phyloP scores from a whole-genome alignment of 495 filamentous ascomycete genomes.

The Penicillium cosmopolitanum region DNA sequence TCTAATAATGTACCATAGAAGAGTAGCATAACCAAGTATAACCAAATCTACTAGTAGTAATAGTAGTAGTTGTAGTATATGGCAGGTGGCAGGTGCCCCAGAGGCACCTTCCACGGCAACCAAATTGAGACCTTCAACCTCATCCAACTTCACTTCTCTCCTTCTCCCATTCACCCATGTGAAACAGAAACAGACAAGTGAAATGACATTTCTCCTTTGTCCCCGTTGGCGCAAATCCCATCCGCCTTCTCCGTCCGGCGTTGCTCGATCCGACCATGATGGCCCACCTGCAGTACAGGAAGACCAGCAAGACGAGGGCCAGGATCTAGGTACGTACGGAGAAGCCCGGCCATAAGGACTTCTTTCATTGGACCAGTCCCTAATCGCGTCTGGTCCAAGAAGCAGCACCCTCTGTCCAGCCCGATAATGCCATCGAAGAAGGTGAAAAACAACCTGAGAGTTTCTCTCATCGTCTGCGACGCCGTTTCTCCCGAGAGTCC shows the following conservation, averaged over 20 bases:
- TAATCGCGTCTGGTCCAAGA: background rate
- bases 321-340: conserved; percentile 12
- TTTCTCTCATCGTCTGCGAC: conserved; percentile 39
- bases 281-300: background rate
- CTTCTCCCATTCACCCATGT: background rate
- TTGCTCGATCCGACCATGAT: conserved; percentile 8
- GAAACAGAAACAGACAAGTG: background rate
- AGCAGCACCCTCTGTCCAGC: background rate
- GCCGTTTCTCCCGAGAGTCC: conserved; percentile 40
- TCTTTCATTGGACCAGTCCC: background rate
- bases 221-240: conserved; percentile 20
- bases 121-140: background rate
- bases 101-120: no score
- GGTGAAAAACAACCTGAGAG: conserved; percentile 17
- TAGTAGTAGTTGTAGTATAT: no score
- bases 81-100: no score
- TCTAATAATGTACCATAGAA: no score
- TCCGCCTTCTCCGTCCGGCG: conserved; percentile 12
- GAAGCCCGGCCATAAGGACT: no score
- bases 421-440: background rate
- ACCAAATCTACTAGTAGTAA: no score
- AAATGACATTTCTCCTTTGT: conserved; percentile 22
- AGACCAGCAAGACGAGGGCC: background rate
- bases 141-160: background rate
- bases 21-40: no score